phyloP scores from a whole-genome alignment of 176 grass and related monocot genomes.

The Triticum turgidum region DNA sequence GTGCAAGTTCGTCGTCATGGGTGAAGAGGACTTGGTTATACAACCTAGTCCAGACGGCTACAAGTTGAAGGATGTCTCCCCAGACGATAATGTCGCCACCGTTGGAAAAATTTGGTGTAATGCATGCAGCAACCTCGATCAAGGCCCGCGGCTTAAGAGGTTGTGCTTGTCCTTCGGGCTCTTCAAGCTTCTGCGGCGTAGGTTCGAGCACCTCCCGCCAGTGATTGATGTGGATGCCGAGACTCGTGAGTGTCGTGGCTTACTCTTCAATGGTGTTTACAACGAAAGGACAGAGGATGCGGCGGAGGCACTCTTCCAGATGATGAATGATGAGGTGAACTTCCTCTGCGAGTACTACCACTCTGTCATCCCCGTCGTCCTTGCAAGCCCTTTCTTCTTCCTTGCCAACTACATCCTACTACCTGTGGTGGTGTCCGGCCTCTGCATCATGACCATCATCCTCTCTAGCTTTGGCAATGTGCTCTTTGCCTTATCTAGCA shows the following conservation, averaged over 20 bases:
- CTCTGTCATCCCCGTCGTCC: neutral
- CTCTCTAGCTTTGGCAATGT: too few species aligned
- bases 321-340: neutral
- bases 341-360: conserved; percentile 11
- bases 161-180: conserved; percentile 12
- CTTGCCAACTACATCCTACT: too few species aligned
- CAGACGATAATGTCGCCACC: neutral
- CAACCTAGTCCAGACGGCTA: neutral
- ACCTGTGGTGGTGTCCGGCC: too few species aligned
- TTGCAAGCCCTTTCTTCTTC: too few species aligned
- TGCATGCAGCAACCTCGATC: neutral
- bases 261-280: neutral
- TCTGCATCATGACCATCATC: too few species aligned
- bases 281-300: neutral
- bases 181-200: neutral
- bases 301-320: neutral
- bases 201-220: neutral
- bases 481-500: too few species aligned
- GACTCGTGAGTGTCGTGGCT: neutral
- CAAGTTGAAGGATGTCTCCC: neutral
- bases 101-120: neutral
- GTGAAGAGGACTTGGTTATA: neutral
- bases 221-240: neutral
- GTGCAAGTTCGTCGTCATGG: neutral
- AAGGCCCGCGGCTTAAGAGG: neutral